Evolutionary conservation across 164 flowering plant species (phyloP), one percentile per base, ranked within the genome.

Genomic region (Vitis labrusca): DNA sequence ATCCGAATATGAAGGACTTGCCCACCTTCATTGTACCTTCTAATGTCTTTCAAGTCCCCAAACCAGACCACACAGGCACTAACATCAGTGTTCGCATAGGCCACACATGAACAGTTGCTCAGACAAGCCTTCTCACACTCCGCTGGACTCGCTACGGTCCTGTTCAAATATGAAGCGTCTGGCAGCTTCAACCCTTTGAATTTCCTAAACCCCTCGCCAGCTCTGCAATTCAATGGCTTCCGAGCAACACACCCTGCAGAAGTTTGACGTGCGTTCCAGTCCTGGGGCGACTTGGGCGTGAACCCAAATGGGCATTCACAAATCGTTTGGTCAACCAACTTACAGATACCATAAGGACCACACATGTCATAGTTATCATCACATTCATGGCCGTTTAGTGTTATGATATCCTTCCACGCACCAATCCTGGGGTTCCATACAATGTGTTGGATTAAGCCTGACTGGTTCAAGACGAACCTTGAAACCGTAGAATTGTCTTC

Each of bases 161-260:
- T 44, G n/a, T 65, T 65, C n/a, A 1, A 66, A 2, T 51, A 1
- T 13, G 49, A 10, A 23, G 27, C 27, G 16, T 82, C 80, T 1
- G 83, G 85, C 68, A 82, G 7, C 47, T 77, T 78, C 44, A 84
- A 14, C 1, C 58, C 50, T 6, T 56, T 2, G 13, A 73, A 60
- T 62, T 48, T 63, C 64, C 60, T 11, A 47, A 86, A 84, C 3
- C 59, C 79, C 7, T 74, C 74, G 8, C 69, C 71, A 3, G 55
- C 47, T 0, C 63, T 49, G 44, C 86, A 82, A 8, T 74, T 23
- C 67, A 77, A 47, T 8, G 71, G 56, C 0, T 19, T 61, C 60
- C n/a, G 68, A 19, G 70, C 17, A 1, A 50, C 63, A 50, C 86
- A 85, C 7, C 85, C 86, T 17, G 48, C 64, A 0, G 69, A 47